Base-by-base conservation (phyloP, 306 rosid genomes). In the Prunus mume region DNA sequence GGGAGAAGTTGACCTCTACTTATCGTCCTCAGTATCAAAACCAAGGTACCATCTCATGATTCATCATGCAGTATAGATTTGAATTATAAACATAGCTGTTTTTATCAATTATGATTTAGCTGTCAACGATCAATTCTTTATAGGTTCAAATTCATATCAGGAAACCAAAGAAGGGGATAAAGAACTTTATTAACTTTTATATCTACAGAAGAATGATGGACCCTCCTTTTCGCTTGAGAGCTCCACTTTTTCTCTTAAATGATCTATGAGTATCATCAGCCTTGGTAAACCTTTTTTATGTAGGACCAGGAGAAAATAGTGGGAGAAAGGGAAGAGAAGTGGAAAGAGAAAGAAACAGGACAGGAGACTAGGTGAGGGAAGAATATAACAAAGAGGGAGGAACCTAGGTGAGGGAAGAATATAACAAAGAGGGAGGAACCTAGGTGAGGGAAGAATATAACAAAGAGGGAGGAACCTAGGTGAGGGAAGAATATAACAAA, bases 21-120 rank as follows among this genome's bases (percentile, higher is more conserved):
- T 87, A 87, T 79, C 83, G 81, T 41, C 99, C 97, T 30, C 91
- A 80, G 71, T 95, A 92, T 82, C 93, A 89, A 81, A 92, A 92
- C 73, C 88, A 87, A 92, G 97, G 98, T 91, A 88, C 65, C 30
- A n/a, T 77, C 52, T 82, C n/a, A 60, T 77, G 64, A 71, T 65
- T 58, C 19, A 69, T 55, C 58, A 38, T 64, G 15, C 76, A 13
- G 17, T 78, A 22, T 3, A 15, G 55, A 12, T 71, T 20, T 65
- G 56, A 20, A 18, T 20, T 1, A 47, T 41, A 22, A 24, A 17
- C 11, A 19, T 20, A 38, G 25, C 76, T 73, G 17, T 8, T 47
- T 9, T 38, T 24, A 32, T 38, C 68, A 45, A 25, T 19, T 28
- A 17, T 10, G 19, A 15, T 5, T 17, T 43, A 19, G 50, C 25